A percentile compares a stretch with the other conserved stretches of the same genome.
These are phyloP conservation scores for Gillenia trifoliata DNA, from an alignment of 306 rosid genomes.

Conservation along the genomic window DNA sequence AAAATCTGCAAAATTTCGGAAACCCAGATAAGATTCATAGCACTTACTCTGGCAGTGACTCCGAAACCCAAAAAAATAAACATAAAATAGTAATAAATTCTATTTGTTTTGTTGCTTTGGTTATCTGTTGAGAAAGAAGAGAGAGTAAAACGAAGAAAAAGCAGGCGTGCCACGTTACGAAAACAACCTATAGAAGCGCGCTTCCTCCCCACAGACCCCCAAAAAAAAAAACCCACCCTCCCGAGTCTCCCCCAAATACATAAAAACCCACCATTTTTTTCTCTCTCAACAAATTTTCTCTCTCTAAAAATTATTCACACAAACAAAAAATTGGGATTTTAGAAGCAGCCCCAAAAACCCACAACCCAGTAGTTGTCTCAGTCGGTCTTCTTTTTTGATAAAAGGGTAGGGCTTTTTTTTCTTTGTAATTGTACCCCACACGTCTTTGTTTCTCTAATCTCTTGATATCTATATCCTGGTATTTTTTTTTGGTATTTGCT, in stretches of 20 bases:
- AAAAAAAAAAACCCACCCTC: neutral
- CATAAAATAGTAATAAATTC: neutral
- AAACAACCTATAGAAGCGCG: constrained; percentile 27
- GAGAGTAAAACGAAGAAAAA: neutral
- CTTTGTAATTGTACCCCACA: constrained; percentile 11
- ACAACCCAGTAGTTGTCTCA: constrained; percentile 9
- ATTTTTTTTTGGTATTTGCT: neutral
- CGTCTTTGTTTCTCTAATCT: neutral
- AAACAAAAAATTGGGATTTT: neutral
- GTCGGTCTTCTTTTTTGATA: constrained; percentile 1
- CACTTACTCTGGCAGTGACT: neutral
- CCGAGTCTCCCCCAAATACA: constrained; percentile 1
- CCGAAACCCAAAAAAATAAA: neutral
- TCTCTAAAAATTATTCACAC: neutral
- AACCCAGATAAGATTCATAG: neutral
- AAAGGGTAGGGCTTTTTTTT: neutral
- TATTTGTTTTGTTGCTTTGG: neutral
- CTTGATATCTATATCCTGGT: no score
- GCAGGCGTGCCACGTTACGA: constrained; percentile 4
- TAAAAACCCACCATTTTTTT: neutral
- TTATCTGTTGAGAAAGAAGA: neutral
- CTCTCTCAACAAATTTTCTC: neutral
- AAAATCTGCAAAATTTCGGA: neutral
- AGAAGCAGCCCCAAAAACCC: neutral
- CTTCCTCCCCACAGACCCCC: constrained; percentile 11